Conservation (phyloP, 306 rosid genomes). For the Comarum palustre region DNA sequence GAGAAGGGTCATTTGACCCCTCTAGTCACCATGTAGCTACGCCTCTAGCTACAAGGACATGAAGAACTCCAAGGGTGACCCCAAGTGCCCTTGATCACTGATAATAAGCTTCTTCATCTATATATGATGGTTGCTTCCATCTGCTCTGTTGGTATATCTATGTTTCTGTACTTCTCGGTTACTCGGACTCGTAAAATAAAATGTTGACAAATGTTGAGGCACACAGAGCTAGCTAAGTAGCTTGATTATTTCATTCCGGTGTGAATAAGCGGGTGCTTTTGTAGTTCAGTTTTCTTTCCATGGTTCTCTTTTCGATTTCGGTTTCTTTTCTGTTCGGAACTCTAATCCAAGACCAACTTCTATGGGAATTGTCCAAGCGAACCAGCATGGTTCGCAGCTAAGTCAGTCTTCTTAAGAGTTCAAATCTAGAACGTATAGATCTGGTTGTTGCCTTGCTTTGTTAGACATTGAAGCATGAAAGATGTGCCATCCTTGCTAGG, state of each 20-base stretch:
- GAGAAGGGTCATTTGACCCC: no score
- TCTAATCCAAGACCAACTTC: background rate
- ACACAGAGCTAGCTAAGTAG: background rate
- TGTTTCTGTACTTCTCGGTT: background rate
- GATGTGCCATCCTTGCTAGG: background rate
- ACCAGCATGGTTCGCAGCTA: no score
- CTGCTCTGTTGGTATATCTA: background rate
- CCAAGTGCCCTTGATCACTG: slow-evolving; percentile 65
- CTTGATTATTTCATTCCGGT: background rate
- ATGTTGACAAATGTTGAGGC: background rate
- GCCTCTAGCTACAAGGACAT: slow-evolving; percentile 68
- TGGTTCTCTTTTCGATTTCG: background rate
- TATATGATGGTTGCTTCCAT: background rate
- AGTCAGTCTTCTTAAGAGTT: background rate
- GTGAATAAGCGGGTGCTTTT: background rate
- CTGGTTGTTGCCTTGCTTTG: background rate
- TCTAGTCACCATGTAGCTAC: no score
- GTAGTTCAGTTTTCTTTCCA: background rate
- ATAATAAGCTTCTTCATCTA: background rate
- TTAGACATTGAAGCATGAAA: background rate
- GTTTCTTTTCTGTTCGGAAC: background rate
- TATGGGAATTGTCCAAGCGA: background rate
- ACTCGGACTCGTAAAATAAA: background rate
- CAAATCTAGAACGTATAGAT: slow-evolving; percentile 1
- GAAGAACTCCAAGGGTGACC: slow-evolving; percentile 71